phyloP scores from a whole-genome alignment of 768 basidiomycete species.

The Trametes elegans region DNA sequence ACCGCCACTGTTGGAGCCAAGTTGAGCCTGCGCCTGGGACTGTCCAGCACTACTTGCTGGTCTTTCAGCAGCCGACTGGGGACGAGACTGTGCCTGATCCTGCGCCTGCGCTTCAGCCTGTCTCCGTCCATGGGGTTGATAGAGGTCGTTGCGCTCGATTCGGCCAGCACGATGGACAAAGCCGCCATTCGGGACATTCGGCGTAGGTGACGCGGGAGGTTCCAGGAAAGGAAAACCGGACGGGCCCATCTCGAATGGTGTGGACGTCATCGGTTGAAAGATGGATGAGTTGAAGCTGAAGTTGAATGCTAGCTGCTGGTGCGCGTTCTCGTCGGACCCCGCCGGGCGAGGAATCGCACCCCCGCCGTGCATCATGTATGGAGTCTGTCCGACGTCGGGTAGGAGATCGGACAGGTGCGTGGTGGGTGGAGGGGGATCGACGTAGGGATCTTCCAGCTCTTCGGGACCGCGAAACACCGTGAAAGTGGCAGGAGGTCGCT shows the following conservation, averaged over 20 bases:
- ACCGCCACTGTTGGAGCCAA: not conserved
- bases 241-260: conserved; percentile 19
- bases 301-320: conserved; percentile 18
- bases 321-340: conserved; percentile 15
- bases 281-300: conserved; percentile 27
- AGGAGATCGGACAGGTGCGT: conserved; percentile 54
- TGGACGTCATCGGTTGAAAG: conserved; percentile 27
- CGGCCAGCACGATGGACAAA: conserved; percentile 27
- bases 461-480: conserved; percentile 48
- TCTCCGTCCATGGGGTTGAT: conserved; percentile 19
- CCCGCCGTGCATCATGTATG: not conserved
- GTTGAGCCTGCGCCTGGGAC: conserved; percentile 1
- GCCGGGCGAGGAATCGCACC: conserved; percentile 5
- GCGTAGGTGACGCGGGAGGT: conserved; percentile 57
- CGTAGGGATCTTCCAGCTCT: conserved; percentile 23
- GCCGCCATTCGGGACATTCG: conserved; percentile 31
- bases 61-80: conserved; percentile 13
- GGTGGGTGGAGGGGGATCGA: conserved; percentile 43
- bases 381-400: conserved; percentile 27
- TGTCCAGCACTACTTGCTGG: conserved; percentile 6
- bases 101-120: not conserved
- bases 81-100: not conserved
- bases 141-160: conserved; percentile 26
- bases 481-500: conserved; percentile 41
- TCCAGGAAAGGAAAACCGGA: conserved; percentile 38